These are phyloP conservation scores for Podospora pseudocomata DNA, from an alignment of 495 filamentous ascomycete genomes.

Conservation along the genomic window DNA sequence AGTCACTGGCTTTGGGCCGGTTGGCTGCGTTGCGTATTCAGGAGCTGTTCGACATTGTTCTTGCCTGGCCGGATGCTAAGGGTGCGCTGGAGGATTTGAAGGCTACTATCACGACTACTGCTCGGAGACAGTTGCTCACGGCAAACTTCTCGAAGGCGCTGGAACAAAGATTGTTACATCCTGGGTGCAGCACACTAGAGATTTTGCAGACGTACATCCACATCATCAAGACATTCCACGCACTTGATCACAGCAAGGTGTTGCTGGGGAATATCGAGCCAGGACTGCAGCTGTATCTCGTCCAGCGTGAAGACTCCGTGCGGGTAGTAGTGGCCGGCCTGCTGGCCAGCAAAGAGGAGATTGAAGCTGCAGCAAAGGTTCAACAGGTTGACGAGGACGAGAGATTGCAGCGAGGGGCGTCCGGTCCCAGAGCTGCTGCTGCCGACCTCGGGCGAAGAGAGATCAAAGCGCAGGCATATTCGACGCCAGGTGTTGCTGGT, in stretches of 20 bases:
- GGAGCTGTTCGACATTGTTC: slow-evolving; percentile 84
- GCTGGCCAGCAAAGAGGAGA: slow-evolving; percentile 61
- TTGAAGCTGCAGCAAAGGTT: slow-evolving; percentile 18
- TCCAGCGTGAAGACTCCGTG: slow-evolving; percentile 90
- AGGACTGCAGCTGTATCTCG: slow-evolving; percentile 79
- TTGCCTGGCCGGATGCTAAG: slow-evolving; percentile 74
- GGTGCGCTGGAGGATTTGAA: slow-evolving; percentile 79
- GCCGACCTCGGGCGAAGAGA: not conserved
- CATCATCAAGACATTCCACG: slow-evolving; percentile 82
- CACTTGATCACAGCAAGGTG: slow-evolving; percentile 89
- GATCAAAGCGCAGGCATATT: not conserved
- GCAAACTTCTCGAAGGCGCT: slow-evolving; percentile 65
- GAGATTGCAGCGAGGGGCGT: slow-evolving; percentile 21
- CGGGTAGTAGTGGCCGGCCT: slow-evolving; percentile 82
- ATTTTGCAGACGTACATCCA: slow-evolving; percentile 89
- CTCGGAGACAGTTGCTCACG: slow-evolving; percentile 61
- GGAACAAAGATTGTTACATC: slow-evolving; percentile 72
- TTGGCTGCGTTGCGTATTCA: slow-evolving; percentile 75
- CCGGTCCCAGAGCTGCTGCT: not conserved
- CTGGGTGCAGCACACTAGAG: slow-evolving; percentile 82
- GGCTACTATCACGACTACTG: slow-evolving; percentile 52
- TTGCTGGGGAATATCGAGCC: slow-evolving; percentile 81
- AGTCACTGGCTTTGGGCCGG: slow-evolving; percentile 70
- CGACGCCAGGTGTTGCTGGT: not conserved
- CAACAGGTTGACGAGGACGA: slow-evolving; percentile 37